phyloP scores from a whole-genome alignment of 306 rosid genomes.

The Vigna angularis region DNA sequence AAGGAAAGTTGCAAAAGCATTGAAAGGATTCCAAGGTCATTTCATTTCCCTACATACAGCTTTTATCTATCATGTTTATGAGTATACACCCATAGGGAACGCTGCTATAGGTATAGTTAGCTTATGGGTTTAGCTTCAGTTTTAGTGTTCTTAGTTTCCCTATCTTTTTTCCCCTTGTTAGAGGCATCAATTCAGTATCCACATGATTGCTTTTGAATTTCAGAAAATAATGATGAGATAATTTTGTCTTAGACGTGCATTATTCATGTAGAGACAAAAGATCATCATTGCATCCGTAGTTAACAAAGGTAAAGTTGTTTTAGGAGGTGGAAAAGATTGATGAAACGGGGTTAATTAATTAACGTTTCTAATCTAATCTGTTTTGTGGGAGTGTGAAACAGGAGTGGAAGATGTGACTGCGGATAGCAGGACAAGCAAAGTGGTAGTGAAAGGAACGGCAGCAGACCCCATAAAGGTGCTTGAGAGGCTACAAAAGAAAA shows the following conservation, averaged over 20 bases:
- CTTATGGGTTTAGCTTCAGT: neutral
- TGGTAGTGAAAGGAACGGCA: slow-evolving; percentile 74
- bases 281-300: slow-evolving; percentile 4
- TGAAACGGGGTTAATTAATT: neutral
- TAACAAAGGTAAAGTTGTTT: slow-evolving; percentile 1
- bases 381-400: slow-evolving; percentile 22
- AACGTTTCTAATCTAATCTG: neutral
- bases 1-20: slow-evolving; percentile 78
- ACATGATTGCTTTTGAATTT: slow-evolving; percentile 10
- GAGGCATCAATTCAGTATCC: neutral
- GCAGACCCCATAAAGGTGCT: slow-evolving; percentile 76
- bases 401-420: slow-evolving; percentile 75
- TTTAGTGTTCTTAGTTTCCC: neutral
- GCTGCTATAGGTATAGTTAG: neutral
- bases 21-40: slow-evolving; percentile 83
- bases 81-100: no score
- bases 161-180: neutral
- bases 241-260: neutral
- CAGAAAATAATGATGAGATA: slow-evolving; percentile 18
- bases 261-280: slow-evolving; percentile 34
- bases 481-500: slow-evolving; percentile 76
- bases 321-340: neutral
- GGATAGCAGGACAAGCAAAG: slow-evolving; percentile 67
- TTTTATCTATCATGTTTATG: neutral
- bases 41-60: slow-evolving; percentile 5